A percentile compares a stretch with the other conserved stretches of the same genome.
These are phyloP conservation scores for Flammula alnicola DNA, from an alignment of 1,284 basidiomycete genomes.

Conservation along the genomic window DNA sequence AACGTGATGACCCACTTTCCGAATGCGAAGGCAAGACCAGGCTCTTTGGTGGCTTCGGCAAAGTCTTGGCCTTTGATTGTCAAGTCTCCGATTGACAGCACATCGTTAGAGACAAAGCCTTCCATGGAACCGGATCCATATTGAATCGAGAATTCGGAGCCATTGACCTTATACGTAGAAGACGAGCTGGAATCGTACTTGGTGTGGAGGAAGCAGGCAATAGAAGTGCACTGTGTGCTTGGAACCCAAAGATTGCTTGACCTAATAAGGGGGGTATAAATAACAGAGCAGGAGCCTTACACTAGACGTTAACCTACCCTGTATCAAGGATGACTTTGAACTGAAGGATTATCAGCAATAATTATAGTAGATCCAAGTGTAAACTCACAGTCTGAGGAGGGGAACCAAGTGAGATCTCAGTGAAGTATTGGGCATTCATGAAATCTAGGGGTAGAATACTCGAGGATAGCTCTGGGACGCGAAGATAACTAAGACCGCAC, in stretches of 20 bases:
- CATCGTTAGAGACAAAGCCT: constrained; percentile 92
- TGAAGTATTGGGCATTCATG: constrained; percentile 97
- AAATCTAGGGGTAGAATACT: constrained; percentile 63
- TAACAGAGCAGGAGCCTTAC: constrained; percentile 11
- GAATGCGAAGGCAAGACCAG: constrained; percentile 96
- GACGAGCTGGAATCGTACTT: constrained; percentile 92
- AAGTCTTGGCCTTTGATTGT: constrained; percentile 84
- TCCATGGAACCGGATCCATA: constrained; percentile 98
- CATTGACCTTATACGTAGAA: constrained; percentile 91
- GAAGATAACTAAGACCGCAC: constrained; percentile 53
- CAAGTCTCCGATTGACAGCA: constrained; percentile 85
- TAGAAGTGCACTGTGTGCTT: constrained; percentile 86
- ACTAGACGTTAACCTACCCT: constrained; percentile 45
- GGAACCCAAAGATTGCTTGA: constrained; percentile 97
- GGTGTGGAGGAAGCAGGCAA: constrained; percentile 96
- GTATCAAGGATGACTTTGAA: constrained; percentile 92
- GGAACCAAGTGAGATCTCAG: constrained; percentile 84
- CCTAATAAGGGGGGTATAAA: constrained; percentile 37
- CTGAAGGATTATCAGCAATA: constrained; percentile 32
- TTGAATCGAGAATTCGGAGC: constrained; percentile 88
- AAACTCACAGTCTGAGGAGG: constrained; percentile 73
- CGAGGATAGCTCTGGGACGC: constrained; percentile 12
- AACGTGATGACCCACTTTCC: constrained; percentile 72
- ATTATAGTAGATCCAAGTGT: constrained; percentile 1
- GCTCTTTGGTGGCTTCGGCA: constrained; percentile 96